These are phyloP conservation scores for Tuber borchii DNA, from an alignment of 495 filamentous ascomycete genomes.

Conservation along the genomic window DNA sequence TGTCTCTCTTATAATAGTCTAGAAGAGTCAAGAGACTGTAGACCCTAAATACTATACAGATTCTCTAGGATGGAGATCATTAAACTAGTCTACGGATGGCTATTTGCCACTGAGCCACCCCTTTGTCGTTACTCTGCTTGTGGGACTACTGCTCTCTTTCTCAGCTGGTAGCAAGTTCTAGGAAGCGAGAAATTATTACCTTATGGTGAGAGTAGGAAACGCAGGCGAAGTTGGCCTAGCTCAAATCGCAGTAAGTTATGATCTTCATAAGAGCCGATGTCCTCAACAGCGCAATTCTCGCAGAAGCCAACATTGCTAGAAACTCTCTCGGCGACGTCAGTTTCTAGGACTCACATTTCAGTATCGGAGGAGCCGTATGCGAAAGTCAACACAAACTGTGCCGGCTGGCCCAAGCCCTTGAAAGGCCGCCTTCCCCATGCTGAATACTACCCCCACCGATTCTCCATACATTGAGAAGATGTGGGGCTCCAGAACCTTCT, in stretches of 20 bases:
- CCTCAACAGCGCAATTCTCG: conserved; percentile 63
- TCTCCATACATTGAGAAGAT: conserved; percentile 56
- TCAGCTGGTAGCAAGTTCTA: conserved; percentile 53
- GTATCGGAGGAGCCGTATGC: conserved; percentile 54
- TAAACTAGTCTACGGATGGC: too few species aligned
- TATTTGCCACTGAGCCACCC: too few species aligned
- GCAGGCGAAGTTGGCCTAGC: conserved; percentile 51
- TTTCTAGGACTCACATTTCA: conserved; percentile 54
- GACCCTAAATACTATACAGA: too few species aligned
- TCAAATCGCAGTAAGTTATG: conserved; percentile 51
- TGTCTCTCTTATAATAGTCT: too few species aligned
- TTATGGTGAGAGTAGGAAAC: conserved; percentile 60
- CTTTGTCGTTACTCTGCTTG: too few species aligned
- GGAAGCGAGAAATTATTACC: conserved; percentile 55
- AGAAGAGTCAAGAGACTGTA: too few species aligned
- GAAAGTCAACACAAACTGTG: conserved; percentile 46
- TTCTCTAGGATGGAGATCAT: too few species aligned
- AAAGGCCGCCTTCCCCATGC: conserved; percentile 49
- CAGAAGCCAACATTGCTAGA: conserved; percentile 63
- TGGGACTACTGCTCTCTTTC: too few species aligned
- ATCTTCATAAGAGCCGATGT: conserved; percentile 57
- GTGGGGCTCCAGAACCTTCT: conserved; percentile 61
- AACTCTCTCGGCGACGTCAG: conserved; percentile 51
- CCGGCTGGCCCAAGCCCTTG: conserved; percentile 44
- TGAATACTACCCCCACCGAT: conserved; percentile 49